phyloP scores from a whole-genome alignment of 257 asterid genomes.

The Penstemon eatonii region DNA sequence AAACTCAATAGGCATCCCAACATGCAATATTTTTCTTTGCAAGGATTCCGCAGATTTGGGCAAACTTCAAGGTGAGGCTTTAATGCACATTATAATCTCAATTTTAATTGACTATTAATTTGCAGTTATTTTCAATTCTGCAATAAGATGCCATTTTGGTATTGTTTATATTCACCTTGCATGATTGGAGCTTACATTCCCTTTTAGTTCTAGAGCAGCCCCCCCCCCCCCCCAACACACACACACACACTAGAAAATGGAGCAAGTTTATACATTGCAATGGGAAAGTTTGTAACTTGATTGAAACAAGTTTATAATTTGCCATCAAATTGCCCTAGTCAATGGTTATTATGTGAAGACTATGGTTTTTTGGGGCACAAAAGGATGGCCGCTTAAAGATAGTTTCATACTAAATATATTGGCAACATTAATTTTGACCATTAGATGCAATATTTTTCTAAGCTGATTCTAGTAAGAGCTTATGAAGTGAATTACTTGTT shows the following conservation, averaged over 20 bases:
- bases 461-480: constrained; percentile 2
- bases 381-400: neutral
- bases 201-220: neutral
- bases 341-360: neutral
- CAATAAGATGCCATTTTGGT: constrained; percentile 5
- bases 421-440: neutral
- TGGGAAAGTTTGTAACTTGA: neutral
- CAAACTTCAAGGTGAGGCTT: constrained; percentile 71
- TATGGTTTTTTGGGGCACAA: too few relatives aligned
- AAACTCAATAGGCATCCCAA: constrained; percentile 74
- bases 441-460: neutral
- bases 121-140: neutral
- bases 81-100: neutral
- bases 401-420: neutral
- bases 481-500: constrained; percentile 7
- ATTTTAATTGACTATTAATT: constrained; percentile 17
- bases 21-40: constrained; percentile 94
- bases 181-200: neutral
- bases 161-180: neutral
- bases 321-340: neutral
- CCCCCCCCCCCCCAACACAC: too few relatives aligned
- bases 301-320: neutral
- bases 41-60: constrained; percentile 86
- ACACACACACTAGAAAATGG: too few relatives aligned
- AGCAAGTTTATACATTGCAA: too few relatives aligned